Evolutionary conservation across 2,329 filamentous ascomycete genomes (phyloP).

Genomic region (Sporothrix globosa): DNA sequence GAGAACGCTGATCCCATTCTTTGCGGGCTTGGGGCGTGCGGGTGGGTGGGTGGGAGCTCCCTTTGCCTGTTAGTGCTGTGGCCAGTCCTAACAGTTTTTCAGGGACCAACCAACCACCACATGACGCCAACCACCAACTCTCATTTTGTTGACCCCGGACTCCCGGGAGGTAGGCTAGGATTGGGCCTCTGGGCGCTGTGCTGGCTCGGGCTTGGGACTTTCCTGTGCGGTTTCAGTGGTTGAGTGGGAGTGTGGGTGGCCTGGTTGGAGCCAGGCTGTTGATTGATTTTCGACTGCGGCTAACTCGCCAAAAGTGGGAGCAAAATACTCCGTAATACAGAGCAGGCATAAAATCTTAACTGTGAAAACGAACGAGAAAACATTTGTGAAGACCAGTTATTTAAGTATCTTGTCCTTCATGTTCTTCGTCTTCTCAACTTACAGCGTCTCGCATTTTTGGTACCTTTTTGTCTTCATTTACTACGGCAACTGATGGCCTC

Average conservation of each 20-base stretch:
- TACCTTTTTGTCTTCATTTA: neutral
- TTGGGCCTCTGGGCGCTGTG: neutral
- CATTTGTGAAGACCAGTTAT: too few species aligned
- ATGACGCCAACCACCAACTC: neutral
- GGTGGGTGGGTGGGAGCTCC: neutral
- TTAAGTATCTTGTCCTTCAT: too few species aligned
- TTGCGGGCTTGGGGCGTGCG: neutral
- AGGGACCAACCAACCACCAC: constrained; percentile 10
- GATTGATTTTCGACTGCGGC: constrained; percentile 22
- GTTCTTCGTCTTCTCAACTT: too few species aligned
- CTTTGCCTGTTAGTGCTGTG: neutral
- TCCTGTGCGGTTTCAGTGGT: neutral
- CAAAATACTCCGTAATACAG: too few species aligned
- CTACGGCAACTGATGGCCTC: too few species aligned
- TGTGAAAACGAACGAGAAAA: too few species aligned
- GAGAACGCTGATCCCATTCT: constrained; percentile 15
- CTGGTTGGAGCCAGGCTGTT: neutral
- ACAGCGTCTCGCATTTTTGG: neutral
- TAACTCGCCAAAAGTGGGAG: constrained; percentile 14
- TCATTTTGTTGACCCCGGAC: neutral
- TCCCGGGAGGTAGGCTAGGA: neutral
- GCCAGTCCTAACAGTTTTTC: neutral
- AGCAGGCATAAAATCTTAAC: neutral
- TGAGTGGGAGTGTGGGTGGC: neutral
- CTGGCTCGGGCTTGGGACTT: neutral